Base-by-base conservation (phyloP, 768 basidiomycete genomes). In the Grammothele lineata region DNA sequence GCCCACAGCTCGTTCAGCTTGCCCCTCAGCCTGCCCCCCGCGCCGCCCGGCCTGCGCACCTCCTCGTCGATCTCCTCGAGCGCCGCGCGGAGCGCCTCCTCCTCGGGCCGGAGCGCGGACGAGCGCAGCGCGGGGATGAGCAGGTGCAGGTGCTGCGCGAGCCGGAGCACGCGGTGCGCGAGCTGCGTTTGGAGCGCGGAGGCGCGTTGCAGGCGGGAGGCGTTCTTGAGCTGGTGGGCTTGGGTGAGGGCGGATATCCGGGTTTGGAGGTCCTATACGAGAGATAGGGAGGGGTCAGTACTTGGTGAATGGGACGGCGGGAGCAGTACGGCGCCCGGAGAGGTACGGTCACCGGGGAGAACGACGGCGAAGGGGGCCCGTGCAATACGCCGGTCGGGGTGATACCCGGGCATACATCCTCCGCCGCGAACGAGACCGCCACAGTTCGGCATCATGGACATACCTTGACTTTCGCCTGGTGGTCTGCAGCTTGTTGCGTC, bases 1-100 rank as follows among this genome's bases (percentile, higher is more conserved):
- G 87, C 88, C 91, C 91, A 93, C 22, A 93, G 67, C 60, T 92
- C 91, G 53, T 87, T 88, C 58, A 89, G 60, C 59, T 86, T 87
- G 36, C 81, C 81, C 26, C 78, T 75, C 66, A 85, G 71, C 58
- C 85, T 66, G 9, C 35, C 9, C 42, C 85, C 79, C 60, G 70
- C 65, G 10, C 68, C 74, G 2, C 74, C 74, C 0, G 69, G 71
- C 45, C 67, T 56, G 34, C 78, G 76, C 50, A 91, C 60, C 61
- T 91, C 88, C 43, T 83, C 83, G 57, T 84, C 80, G 40, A 91
- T 74, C 52, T 82, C 80, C 61, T 92, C 90, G 22, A 92, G 68
- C 51, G 69, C 72, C 1, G 77, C 76, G 18, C 88, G 75, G 45
- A 93, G 66, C 38, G 73, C 74, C 62, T 93, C 91, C 62, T 93